These are phyloP conservation scores for Rhodosporidiobolus sp. DNA, from an alignment of 768 basidiomycete genomes.

Conservation along the genomic window DNA sequence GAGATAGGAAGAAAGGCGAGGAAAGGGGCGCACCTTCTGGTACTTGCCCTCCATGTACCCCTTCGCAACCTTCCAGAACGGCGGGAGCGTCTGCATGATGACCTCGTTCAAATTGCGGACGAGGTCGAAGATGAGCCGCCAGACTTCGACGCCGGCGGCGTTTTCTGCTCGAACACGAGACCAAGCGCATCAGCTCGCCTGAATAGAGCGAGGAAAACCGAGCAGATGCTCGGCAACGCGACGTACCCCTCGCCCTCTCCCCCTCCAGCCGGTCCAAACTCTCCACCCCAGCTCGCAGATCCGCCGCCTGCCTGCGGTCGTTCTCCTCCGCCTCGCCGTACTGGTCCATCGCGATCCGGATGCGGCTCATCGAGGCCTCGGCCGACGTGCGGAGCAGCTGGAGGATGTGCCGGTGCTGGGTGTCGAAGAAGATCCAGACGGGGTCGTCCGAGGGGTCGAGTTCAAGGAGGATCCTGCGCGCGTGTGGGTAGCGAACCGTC, in stretches of 20 bases:
- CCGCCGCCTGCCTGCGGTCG: conserved; percentile 24
- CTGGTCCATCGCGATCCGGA: conserved; percentile 35
- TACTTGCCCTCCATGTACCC: conserved; percentile 91
- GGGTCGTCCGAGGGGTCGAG: conserved; percentile 83
- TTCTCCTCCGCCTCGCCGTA: conserved; percentile 21
- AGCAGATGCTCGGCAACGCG: not conserved
- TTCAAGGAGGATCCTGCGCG: conserved; percentile 74
- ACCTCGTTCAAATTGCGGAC: conserved; percentile 84
- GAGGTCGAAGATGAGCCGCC: conserved; percentile 74
- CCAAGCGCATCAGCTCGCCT: not conserved
- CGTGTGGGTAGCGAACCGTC: not conserved
- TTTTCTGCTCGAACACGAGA: conserved; percentile 52
- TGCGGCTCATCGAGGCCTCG: conserved; percentile 22
- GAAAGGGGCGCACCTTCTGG: conserved; percentile 61
- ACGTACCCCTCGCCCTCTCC: conserved; percentile 36
- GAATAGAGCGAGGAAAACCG: not conserved
- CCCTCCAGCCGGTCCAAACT: conserved; percentile 18
- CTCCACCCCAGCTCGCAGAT: conserved; percentile 26
- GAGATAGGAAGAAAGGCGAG: not conserved
- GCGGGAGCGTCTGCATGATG: conserved; percentile 77
- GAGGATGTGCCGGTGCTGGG: conserved; percentile 82
- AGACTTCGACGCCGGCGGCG: conserved; percentile 69
- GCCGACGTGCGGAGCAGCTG: conserved; percentile 47
- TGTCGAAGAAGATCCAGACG: conserved; percentile 92
- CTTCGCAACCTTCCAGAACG: conserved; percentile 88